Evolutionary conservation across 164 flowering plant species (phyloP).

Genomic region (Chimonanthus salicifolius): DNA sequence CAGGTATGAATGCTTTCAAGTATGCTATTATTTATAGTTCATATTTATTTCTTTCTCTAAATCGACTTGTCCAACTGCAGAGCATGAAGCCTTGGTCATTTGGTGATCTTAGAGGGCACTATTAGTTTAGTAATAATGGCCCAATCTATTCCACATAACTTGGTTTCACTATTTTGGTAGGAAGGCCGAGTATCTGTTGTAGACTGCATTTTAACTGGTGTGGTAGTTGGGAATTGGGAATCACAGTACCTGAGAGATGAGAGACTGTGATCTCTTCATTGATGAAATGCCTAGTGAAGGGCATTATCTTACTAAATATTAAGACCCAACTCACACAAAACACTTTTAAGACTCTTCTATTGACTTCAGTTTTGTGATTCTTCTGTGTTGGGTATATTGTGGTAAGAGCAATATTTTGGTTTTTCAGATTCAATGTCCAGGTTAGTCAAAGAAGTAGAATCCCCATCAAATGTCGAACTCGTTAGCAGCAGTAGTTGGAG

Average conservation of each 20-base stretch:
- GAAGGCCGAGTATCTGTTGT: not conserved
- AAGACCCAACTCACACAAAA: not conserved
- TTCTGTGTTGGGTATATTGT: not conserved
- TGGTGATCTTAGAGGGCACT: not conserved
- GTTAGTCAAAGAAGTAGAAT: conserved; percentile 13
- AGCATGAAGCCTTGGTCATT: not conserved
- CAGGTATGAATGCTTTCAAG: conserved; percentile 11
- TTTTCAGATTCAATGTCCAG: conserved; percentile 36
- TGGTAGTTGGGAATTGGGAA: not conserved
- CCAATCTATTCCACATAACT: not conserved
- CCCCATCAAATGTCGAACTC: conserved; percentile 34
- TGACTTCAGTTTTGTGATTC: not conserved
- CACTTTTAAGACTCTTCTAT: not conserved
- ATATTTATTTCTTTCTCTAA: not conserved
- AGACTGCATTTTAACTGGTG: not conserved
- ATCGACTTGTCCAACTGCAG: not conserved
- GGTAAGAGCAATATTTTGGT: not conserved
- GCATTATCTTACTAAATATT: not conserved
- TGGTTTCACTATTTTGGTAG: not conserved
- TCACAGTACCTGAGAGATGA: not conserved
- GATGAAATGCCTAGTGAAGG: not conserved
- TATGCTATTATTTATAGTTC: not conserved
- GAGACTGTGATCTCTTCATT: too few species aligned
- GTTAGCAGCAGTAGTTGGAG: conserved; percentile 35
- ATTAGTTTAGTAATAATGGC: not conserved